Evolutionary conservation across 306 rosid genomes (phyloP), one percentile per base, ranked within the genome.

Genomic region (Cicer bijugum): DNA sequence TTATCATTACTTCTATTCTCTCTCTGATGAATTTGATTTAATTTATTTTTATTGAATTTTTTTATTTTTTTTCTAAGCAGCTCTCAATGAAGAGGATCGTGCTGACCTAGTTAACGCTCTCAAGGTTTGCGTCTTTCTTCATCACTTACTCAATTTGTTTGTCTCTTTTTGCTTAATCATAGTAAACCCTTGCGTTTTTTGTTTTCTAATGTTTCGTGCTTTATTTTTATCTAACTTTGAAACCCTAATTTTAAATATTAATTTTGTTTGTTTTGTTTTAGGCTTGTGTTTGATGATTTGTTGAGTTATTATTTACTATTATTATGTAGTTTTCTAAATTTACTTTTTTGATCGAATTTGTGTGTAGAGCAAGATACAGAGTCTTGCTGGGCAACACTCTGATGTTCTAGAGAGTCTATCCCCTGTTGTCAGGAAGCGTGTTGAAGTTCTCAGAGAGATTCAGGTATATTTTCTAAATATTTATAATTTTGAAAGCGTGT

Each of bases 51-150:
- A 64, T 64, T 16, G 14, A 10, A 8, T 64, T 40, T 64, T 64
- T 9, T 9, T 58, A 71, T 20, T 4, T 35, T 12, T 39, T 57
- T 28, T 28, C 35, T 28, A 28, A 28, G 38, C 10, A 90, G 97
- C 87, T 74, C 84, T 90, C 17, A 86, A 85, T 71, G 87, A 83
- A 56, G 87, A 74, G 48, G 79, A 86, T 73, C 88, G 87, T 67
- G 90, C 84, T 4, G 93, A 85, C 55, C 86, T 85, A 19, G 89
- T 88, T 7, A 88, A 86, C 78, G 90, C 91, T 67, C 89, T 90
- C 48, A 88, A 88, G 92, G 98, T 92, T 38, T 17, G 80, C 58
- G 8, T 42, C 10, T 37, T 23, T 77, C 7, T 60, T 39, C 66
- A 63, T 50, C 47, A 7, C 4, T 67, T 45, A 2, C 42, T 33